A percentile compares a stretch with the other conserved stretches of the same genome.
These are phyloP conservation scores for Blastocladiella emersonii DNA, from an alignment of 371 early-diverging fungal species.

Conservation along the genomic window DNA sequence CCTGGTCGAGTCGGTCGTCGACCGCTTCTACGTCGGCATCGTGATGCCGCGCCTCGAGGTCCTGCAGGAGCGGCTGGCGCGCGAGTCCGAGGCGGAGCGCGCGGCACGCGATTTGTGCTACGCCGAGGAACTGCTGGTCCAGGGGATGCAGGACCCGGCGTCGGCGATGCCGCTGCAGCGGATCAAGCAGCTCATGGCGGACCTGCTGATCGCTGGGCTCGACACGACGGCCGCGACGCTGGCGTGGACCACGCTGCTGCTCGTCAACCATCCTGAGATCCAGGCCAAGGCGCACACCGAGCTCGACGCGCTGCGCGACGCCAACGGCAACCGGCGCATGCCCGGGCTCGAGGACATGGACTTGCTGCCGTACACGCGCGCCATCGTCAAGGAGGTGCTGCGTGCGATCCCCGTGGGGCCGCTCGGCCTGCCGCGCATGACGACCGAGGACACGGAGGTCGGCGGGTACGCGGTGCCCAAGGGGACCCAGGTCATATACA, in stretches of 20 bases:
- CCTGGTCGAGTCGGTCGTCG: background rate
- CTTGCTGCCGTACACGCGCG: slow-evolving; percentile 23
- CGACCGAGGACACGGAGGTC: slow-evolving; percentile 24
- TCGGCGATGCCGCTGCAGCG: no score
- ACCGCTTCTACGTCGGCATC: background rate
- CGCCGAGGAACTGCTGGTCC: no score
- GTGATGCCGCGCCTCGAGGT: background rate
- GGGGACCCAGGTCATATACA: slow-evolving; percentile 14
- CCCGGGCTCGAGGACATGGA: background rate
- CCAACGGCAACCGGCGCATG: background rate
- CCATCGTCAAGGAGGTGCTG: slow-evolving; percentile 26
- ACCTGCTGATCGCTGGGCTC: no score
- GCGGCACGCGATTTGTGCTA: no score
- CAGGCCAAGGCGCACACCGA: background rate
- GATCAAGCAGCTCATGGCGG: no score
- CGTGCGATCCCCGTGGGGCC: slow-evolving; percentile 28
- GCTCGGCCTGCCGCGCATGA: slow-evolving; percentile 28
- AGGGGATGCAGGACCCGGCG: no score
- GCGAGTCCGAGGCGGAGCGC: background rate
- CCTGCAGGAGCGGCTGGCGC: background rate
- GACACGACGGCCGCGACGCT: slow-evolving; percentile 1
- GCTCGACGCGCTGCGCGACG: background rate
- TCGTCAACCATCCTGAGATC: background rate
- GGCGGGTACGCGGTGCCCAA: slow-evolving; percentile 30
- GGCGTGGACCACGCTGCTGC: background rate